Conservation (phyloP, 805 yeast species). For the Lachancea sp. region DNA sequence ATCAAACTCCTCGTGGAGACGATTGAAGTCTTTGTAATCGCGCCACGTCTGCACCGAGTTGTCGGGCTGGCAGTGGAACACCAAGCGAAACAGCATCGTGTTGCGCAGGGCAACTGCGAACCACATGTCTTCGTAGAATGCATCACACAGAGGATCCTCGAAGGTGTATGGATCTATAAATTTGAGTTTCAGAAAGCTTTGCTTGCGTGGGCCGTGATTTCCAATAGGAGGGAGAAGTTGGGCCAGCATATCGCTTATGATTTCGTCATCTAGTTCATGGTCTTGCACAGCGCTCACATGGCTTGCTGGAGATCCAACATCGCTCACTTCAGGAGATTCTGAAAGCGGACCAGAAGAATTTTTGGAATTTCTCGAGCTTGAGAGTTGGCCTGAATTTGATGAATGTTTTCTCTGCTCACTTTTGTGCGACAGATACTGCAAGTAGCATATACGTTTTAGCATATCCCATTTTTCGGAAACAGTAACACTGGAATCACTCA, state of each 20-base stretch:
- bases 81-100: slow-evolving; percentile 71
- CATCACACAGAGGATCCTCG: slow-evolving; percentile 78
- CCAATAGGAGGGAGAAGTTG: slow-evolving; percentile 24
- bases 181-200: slow-evolving; percentile 26
- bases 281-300: slow-evolving; percentile 18
- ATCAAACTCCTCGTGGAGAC: slow-evolving; percentile 51
- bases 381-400: background rate
- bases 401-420: slow-evolving; percentile 22
- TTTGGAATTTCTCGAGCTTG: background rate
- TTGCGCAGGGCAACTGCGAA: slow-evolving; percentile 74
- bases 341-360: background rate
- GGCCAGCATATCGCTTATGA: slow-evolving; percentile 25
- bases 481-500: slow-evolving; percentile 41
- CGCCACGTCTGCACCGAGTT: slow-evolving; percentile 85
- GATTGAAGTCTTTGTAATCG: slow-evolving; percentile 70
- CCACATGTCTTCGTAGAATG: slow-evolving; percentile 84
- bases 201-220: slow-evolving; percentile 8
- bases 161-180: slow-evolving; percentile 85
- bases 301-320: slow-evolving; percentile 9
- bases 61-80: slow-evolving; percentile 94
- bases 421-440: slow-evolving; percentile 59
- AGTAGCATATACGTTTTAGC: slow-evolving; percentile 61
- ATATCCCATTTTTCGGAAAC: slow-evolving; percentile 62
- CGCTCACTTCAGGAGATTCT: background rate
- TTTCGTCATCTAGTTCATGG: slow-evolving; percentile 27